Conservation (phyloP, 1,284 basidiomycete genomes). For the Wolfiporia cocos region DNA sequence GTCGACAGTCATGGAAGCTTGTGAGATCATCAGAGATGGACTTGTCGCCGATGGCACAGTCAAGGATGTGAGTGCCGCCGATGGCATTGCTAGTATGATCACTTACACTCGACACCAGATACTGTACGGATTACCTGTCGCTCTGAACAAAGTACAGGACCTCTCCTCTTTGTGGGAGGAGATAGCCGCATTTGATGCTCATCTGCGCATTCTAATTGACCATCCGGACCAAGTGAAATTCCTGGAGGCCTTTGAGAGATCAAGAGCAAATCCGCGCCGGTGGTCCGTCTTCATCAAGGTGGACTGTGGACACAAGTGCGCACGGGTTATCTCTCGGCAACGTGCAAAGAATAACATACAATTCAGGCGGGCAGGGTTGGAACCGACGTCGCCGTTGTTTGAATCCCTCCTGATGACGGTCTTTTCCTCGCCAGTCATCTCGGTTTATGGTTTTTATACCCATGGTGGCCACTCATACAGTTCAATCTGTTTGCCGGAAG, state of each 20-base stretch:
- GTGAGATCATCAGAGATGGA: constrained; percentile 65
- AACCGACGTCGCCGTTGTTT: constrained; percentile 48
- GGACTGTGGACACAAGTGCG: constrained; percentile 73
- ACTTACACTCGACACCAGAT: constrained; percentile 41
- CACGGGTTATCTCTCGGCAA: constrained; percentile 8
- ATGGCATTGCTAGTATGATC: background rate
- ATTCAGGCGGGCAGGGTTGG: constrained; percentile 77
- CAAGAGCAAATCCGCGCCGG: constrained; percentile 31
- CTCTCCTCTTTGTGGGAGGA: constrained; percentile 55
- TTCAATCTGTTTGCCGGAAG: constrained; percentile 59
- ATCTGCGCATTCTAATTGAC: constrained; percentile 70
- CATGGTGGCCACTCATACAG: constrained; percentile 77
- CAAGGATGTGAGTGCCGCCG: constrained; percentile 57
- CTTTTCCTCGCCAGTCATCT: constrained; percentile 47
- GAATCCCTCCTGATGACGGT: constrained; percentile 46
- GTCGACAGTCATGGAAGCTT: constrained; percentile 78
- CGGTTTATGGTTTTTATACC: constrained; percentile 79
- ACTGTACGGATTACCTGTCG: constrained; percentile 73
- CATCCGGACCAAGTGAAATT: constrained; percentile 66
- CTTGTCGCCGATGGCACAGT: constrained; percentile 69
- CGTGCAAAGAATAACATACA: constrained; percentile 3
- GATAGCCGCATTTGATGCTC: constrained; percentile 44
- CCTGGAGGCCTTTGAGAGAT: constrained; percentile 52
- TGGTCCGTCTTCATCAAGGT: constrained; percentile 84
- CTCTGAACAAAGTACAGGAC: constrained; percentile 68